Percentiles rank a stretch among this genome's conserved stretches.
Conservation (phyloP, 192 early-diverging fungal species). For the Linnemannia schmuckeri region DNA sequence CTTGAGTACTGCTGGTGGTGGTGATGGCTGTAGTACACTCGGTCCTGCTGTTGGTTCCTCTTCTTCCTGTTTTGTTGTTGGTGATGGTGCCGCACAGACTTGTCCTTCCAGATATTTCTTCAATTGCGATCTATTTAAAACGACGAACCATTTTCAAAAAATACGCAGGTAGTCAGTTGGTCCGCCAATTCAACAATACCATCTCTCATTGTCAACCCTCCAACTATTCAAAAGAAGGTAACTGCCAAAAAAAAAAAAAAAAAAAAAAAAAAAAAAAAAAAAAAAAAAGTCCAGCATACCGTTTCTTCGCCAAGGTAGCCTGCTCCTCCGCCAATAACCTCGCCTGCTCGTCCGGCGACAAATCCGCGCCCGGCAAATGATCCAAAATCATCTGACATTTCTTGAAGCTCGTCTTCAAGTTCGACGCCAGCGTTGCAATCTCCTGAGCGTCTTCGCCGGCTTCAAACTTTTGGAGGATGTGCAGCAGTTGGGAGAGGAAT, state of each 20-base stretch:
- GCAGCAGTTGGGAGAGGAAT: conserved; percentile 49
- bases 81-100: neutral
- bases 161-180: neutral
- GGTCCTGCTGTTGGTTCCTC: neutral
- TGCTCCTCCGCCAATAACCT: conserved; percentile 43
- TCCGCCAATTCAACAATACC: neutral
- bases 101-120: conserved; percentile 4
- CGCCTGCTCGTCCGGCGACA: conserved; percentile 53
- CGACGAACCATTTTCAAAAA: no score
- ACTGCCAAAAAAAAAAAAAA: neutral
- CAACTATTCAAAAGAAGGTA: no score
- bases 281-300: conserved; percentile 15
- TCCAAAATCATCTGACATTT: conserved; percentile 56
- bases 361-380: conserved; percentile 57
- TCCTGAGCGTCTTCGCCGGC: conserved; percentile 48
- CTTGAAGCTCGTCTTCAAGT: conserved; percentile 54
- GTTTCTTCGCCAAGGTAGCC: conserved; percentile 35
- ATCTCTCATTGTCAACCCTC: neutral
- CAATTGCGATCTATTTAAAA: neutral
- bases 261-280: neutral
- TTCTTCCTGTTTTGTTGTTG: neutral
- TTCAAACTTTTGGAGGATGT: conserved; percentile 45
- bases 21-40: neutral
- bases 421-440: conserved; percentile 38
- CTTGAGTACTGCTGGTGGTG: neutral